A percentile compares a stretch with the other conserved stretches of the same genome.
phyloP scores from a whole-genome alignment of 2,329 filamentous ascomycete genomes.

The Colletotrichum noveboracense region DNA sequence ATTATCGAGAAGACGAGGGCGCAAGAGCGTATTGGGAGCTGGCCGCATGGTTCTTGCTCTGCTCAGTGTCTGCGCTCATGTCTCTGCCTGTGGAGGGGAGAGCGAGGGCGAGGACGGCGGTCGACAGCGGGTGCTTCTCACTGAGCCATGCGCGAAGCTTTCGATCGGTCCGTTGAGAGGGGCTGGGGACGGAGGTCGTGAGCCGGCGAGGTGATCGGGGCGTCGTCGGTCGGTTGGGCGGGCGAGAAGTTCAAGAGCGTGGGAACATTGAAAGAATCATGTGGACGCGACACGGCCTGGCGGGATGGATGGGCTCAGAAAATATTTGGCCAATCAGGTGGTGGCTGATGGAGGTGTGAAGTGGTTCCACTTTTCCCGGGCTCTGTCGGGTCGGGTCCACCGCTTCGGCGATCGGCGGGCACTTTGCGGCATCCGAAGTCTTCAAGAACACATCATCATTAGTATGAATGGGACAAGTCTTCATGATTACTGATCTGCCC shows the following conservation, averaged over 20 bases:
- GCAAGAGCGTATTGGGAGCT: conserved; percentile 18
- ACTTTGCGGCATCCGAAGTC: not conserved
- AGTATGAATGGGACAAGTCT: not conserved
- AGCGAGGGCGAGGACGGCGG: not conserved
- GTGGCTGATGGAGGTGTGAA: not conserved
- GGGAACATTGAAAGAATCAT: not conserved
- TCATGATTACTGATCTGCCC: not conserved
- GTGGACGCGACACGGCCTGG: not conserved
- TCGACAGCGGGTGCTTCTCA: not conserved
- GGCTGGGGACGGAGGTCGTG: not conserved
- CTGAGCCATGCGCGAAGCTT: not conserved
- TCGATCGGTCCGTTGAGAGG: not conserved
- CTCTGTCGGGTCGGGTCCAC: not conserved
- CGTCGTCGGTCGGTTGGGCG: not conserved
- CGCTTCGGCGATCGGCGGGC: not conserved
- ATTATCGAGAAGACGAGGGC: conserved; percentile 16
- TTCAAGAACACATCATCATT: not conserved
- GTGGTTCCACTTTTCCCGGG: not conserved
- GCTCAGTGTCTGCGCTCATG: conserved; percentile 16
- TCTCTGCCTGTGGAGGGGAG: not conserved
- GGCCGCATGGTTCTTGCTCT: conserved; percentile 21
- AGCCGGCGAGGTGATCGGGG: not conserved
- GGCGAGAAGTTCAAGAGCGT: not conserved
- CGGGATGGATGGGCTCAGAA: not conserved
- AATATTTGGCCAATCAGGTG: conserved; percentile 6